Conservation (phyloP, 1,284 basidiomycete genomes). For the Trichosporon sp. region DNA sequence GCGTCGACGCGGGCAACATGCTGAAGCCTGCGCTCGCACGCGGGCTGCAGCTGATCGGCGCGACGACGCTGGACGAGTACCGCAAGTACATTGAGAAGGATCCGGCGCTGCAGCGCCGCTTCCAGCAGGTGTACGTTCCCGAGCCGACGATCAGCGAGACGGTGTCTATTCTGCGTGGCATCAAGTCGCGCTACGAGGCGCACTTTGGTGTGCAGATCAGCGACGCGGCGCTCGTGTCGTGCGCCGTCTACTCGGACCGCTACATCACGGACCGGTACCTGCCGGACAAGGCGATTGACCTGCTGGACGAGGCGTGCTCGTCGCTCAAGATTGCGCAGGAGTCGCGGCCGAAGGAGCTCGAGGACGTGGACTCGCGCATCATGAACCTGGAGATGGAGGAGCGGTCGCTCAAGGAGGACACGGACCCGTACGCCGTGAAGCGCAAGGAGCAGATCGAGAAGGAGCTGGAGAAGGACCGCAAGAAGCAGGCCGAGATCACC, state of each 20-base stretch:
- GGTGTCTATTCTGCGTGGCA: slow-evolving; percentile 80
- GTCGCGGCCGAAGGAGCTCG: slow-evolving; percentile 79
- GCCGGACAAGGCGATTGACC: slow-evolving; percentile 79
- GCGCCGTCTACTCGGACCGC: slow-evolving; percentile 70
- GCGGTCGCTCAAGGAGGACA: slow-evolving; percentile 83
- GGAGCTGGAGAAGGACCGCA: slow-evolving; percentile 61
- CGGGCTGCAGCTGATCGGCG: slow-evolving; percentile 79
- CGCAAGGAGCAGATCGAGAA: slow-evolving; percentile 59
- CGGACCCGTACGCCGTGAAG: slow-evolving; percentile 73
- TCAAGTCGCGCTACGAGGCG: slow-evolving; percentile 76
- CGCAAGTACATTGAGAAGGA: slow-evolving; percentile 88
- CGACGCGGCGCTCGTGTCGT: slow-evolving; percentile 79
- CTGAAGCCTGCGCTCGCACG: slow-evolving; percentile 64
- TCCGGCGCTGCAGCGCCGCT: slow-evolving; percentile 80
- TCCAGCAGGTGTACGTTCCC: slow-evolving; percentile 80
- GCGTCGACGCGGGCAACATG: slow-evolving; percentile 78
- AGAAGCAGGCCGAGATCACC: slow-evolving; percentile 63
- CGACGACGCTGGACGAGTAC: slow-evolving; percentile 86
- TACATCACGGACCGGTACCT: slow-evolving; percentile 82
- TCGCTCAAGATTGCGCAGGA: slow-evolving; percentile 86
- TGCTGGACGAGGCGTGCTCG: slow-evolving; percentile 86
- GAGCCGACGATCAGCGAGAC: slow-evolving; percentile 82
- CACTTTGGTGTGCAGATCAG: slow-evolving; percentile 89
- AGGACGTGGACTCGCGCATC: slow-evolving; percentile 74
- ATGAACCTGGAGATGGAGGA: slow-evolving; percentile 85